Evolutionary conservation across 2,329 filamentous ascomycete species (phyloP), one percentile per base, ranked within the genome.

Genomic region (Cytospora leucostoma): DNA sequence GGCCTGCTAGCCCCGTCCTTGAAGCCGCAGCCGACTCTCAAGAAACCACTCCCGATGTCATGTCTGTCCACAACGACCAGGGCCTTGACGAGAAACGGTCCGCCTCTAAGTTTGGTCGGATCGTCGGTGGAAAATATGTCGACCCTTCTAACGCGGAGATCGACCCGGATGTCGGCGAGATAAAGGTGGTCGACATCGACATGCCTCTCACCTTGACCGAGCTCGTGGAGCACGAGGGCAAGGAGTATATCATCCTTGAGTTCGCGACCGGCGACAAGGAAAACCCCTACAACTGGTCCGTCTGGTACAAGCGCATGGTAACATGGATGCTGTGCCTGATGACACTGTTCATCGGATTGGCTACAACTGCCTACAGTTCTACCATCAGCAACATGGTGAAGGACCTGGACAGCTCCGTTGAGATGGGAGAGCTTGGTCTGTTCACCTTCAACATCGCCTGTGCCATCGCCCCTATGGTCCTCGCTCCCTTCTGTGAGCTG

Each of bases 261-360:
- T 83, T 82, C 65, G 75, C 76, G 1, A 70, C 75, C 1, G 78
- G 75, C 12, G 81, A 84, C 65, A 73, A 72, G 21, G 76, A 81
- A 68, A 82, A 83, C 66, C 81, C 81, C 0, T 83, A 82, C 75
- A 83, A 84, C 70, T 84, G 78, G 78, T 75, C 73, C 49, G 67
- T 69, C 2, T 73, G 71, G 58, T 74, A 77, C 63, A 82, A 82
- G 71, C 72, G 75, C 4, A 76, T 78, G 67, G 79, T 82, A 66
- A 78, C 78, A 3, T 66, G 74, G 4, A 74, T 82, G 52, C 77
- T 83, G 15, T 81, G 80, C 67, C 66, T 80, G 13, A 83, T 83
- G 80, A 82, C 80, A 1, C 74, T 83, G 10, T 83, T 82, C 71
- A 82, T 83, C 63, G 81, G 81, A 70, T 75, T 82, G 15, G 80